phyloP scores from a whole-genome alignment of 805 yeast species.

The Maudiozyma barnettii region DNA sequence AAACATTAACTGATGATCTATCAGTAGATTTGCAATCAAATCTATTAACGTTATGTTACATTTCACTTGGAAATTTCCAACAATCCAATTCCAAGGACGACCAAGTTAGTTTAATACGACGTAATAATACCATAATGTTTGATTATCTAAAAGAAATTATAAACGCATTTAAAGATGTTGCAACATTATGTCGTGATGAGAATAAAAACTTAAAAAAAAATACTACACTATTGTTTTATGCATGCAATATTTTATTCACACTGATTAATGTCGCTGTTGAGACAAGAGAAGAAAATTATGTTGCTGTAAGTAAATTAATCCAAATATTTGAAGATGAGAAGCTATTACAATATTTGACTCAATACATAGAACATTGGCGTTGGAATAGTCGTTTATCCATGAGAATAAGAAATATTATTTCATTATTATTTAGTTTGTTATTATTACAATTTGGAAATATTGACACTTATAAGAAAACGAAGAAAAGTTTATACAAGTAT shows the following conservation, averaged over 20 bases:
- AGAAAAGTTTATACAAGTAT: conserved; percentile 36
- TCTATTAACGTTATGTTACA: conserved; percentile 17
- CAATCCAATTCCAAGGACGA: conserved; percentile 3
- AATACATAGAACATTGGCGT: conserved; percentile 57
- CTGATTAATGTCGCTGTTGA: conserved; percentile 18
- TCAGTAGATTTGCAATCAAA: conserved; percentile 4
- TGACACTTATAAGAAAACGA: conserved; percentile 33
- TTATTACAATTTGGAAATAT: conserved; percentile 56
- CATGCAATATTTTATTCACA: conserved; percentile 21
- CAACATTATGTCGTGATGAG: conserved; percentile 21
- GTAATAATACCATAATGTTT: conserved; percentile 16
- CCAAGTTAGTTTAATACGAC: conserved; percentile 15
- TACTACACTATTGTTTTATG: conserved; percentile 17
- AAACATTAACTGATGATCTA: conserved; percentile 2
- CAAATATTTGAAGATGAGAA: conserved; percentile 16
- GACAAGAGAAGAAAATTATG: conserved; percentile 5
- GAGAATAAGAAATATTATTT: conserved; percentile 48
- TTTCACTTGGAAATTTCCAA: conserved; percentile 21
- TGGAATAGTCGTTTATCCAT: conserved; percentile 38
- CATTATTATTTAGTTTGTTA: conserved; percentile 44
- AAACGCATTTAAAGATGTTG: conserved; percentile 13
- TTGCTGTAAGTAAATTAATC: conserved; percentile 6
- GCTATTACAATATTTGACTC: conserved; percentile 37
- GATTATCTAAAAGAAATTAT: conserved; percentile 10
- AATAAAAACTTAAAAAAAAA: conserved; percentile 10